These are phyloP conservation scores for Chrysoporthe austroafricana DNA, from an alignment of 2,329 filamentous ascomycete species.

Conservation along the genomic window DNA sequence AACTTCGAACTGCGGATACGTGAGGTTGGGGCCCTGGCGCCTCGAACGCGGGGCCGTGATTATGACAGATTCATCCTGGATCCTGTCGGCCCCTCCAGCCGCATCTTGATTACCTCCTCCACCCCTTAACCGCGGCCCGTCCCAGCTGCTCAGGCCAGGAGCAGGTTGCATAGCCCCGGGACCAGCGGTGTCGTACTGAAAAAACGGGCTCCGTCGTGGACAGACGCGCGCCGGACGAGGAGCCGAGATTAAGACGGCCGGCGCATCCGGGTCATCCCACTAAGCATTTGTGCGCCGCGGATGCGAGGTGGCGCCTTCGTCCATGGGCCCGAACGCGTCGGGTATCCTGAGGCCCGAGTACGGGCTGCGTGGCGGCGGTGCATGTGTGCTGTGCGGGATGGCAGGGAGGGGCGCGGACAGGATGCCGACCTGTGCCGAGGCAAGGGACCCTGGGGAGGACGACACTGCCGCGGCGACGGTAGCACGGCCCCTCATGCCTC, in stretches of 20 bases:
- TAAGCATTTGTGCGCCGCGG: constrained; percentile 24
- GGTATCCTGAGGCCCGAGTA: constrained; percentile 23
- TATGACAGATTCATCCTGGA: background rate
- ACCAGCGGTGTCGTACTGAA: background rate
- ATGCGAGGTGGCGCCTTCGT: constrained; percentile 22
- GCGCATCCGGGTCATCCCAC: background rate
- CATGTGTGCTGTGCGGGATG: constrained; percentile 12
- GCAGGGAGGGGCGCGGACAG: constrained; percentile 18
- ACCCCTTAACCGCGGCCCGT: background rate
- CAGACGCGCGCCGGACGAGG: constrained; percentile 12
- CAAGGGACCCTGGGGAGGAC: constrained; percentile 23
- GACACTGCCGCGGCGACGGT: constrained; percentile 9
- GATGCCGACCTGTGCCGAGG: constrained; percentile 20
- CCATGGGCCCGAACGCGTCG: constrained; percentile 19
- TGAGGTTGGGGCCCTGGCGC: background rate
- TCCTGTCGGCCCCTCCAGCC: background rate
- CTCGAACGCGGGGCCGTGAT: background rate
- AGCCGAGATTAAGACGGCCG: constrained; percentile 5
- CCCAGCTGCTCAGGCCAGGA: background rate
- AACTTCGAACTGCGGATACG: background rate
- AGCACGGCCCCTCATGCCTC: constrained; percentile 26
- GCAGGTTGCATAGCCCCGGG: background rate
- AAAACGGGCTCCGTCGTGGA: background rate
- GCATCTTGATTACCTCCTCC: background rate
- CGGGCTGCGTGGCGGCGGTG: constrained; percentile 21